Percentiles rank a stretch among this genome's conserved stretches.
These are phyloP conservation scores for Capsella rubella DNA, from an alignment of 441 rosid genomes.

Conservation along the genomic window DNA sequence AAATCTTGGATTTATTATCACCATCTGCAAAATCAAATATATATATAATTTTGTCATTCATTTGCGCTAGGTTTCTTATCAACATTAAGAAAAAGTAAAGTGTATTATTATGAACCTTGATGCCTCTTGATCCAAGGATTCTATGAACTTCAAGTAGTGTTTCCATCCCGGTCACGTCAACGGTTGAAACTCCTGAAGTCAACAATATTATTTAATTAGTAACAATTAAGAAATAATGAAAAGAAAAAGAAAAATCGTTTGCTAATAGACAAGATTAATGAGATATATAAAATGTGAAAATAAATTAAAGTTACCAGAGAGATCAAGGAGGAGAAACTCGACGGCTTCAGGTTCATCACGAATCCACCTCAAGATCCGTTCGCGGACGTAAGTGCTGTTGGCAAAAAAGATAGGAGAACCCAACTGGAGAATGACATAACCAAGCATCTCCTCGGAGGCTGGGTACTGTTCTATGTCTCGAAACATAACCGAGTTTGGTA, in stretches of 20 bases:
- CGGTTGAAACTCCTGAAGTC: constrained; percentile 64
- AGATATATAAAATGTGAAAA: background rate
- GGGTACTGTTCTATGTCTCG: constrained; percentile 84
- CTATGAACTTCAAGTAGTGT: constrained; percentile 62
- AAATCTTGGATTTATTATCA: constrained; percentile 73
- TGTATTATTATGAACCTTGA: constrained; percentile 51
- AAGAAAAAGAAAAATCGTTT: background rate
- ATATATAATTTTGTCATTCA: too few relatives aligned
- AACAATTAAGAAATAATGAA: background rate
- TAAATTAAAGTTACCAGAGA: constrained; percentile 54
- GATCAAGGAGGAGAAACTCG: constrained; percentile 73
- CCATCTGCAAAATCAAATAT: constrained; percentile 52
- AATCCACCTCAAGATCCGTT: constrained; percentile 75
- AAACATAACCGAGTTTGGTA: constrained; percentile 60
- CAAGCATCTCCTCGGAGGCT: constrained; percentile 47
- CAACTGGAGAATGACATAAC: constrained; percentile 72
- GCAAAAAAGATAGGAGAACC: constrained; percentile 94
- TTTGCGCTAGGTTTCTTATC: too few relatives aligned
- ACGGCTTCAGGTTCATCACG: constrained; percentile 53
- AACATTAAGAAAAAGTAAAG: too few relatives aligned
- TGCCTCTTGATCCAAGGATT: constrained; percentile 50
- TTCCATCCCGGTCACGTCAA: constrained; percentile 83
- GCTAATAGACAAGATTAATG: background rate
- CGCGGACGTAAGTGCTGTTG: constrained; percentile 71
- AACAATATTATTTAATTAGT: background rate